Evolutionary conservation across 345 rosid species (phyloP).

Genomic region (Cardamine chenopodiifolia): DNA sequence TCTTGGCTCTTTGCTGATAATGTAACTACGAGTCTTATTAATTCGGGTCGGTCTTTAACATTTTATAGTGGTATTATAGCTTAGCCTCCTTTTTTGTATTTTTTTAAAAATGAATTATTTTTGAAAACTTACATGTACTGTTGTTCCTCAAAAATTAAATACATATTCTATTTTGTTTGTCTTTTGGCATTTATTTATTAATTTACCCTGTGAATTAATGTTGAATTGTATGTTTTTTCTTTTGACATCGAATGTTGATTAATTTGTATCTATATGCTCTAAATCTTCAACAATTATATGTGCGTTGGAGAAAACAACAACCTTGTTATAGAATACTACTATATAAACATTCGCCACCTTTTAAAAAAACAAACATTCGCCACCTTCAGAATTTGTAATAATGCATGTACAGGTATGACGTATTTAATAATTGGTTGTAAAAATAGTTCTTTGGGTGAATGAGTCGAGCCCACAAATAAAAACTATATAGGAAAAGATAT

Average conservation of each 20-base stretch:
- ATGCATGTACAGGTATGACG: neutral
- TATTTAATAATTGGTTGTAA: neutral
- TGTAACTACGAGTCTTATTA: constrained; percentile 26
- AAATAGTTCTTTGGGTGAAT: constrained; percentile 7
- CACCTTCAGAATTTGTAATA: constrained; percentile 5
- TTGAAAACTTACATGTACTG: constrained; percentile 31
- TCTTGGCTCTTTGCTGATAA: constrained; percentile 33
- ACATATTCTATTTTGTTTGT: constrained; percentile 24
- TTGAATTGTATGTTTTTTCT: neutral
- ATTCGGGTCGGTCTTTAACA: constrained; percentile 32
- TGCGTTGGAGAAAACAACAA: neutral
- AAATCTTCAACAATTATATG: constrained; percentile 9
- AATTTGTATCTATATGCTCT: neutral
- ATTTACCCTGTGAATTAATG: neutral
- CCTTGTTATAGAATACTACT: neutral
- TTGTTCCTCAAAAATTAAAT: constrained; percentile 4
- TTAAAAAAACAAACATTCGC: neutral
- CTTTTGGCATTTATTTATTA: neutral
- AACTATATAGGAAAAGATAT: neutral
- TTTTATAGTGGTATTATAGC: constrained; percentile 31
- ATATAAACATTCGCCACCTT: constrained; percentile 14
- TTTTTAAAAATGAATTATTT: neutral
- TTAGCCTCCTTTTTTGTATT: neutral
- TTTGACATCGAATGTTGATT: neutral
- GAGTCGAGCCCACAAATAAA: constrained; percentile 27